Base-by-base conservation (phyloP, 768 basidiomycete species). In the Calvatia gigantea region DNA sequence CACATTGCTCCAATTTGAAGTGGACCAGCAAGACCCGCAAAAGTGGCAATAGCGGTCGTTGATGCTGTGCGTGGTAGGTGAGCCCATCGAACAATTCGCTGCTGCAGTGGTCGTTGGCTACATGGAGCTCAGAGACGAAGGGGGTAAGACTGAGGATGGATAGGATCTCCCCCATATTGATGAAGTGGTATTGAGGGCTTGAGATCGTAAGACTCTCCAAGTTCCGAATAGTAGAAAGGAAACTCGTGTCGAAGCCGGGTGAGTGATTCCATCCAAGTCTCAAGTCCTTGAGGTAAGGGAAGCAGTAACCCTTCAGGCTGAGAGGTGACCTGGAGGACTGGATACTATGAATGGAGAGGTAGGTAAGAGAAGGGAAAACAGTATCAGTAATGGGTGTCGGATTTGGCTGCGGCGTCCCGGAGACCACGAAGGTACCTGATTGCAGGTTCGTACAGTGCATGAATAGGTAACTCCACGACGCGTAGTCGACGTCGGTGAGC, bases 61-160 rank as follows among this genome's bases (percentile, higher is more conserved):
- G 52, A 5, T 54, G 52, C 35, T 54, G 25, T 15, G 33, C 42
- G 37, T 45, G 42, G 31, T 54, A 54, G 21, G 32, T 54, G n/a
- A 54, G 52, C 6, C 33, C 52, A 3, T 44, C 52, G 21, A 54
- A 45, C 4, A 54, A 23, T 9, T 54, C 52, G 21, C 32, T 54
- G 11, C 2, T 44, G 25, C 43, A 44, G 21, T 35, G 43, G 23
- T 54, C 43, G 32, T 29, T 45, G 31, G 31, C 29, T 9, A 54
- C 15, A 7, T 45, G 43, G 8, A 54, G 35, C 11, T 35, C 38
- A 17, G 52, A 45, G 17, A 54, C n/a, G 7, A 33, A 23, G 11
- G 52, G 52, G 8, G 52, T 54, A 5, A 45, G 33, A 6, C 31
- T 37, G 14, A 54, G 39, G n/a, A 54, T 45, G 6, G 52, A 35